Percentiles rank a stretch among this genome's conserved stretches.
Conservation (phyloP, 306 rosid genomes). For the Rosa chinensis region DNA sequence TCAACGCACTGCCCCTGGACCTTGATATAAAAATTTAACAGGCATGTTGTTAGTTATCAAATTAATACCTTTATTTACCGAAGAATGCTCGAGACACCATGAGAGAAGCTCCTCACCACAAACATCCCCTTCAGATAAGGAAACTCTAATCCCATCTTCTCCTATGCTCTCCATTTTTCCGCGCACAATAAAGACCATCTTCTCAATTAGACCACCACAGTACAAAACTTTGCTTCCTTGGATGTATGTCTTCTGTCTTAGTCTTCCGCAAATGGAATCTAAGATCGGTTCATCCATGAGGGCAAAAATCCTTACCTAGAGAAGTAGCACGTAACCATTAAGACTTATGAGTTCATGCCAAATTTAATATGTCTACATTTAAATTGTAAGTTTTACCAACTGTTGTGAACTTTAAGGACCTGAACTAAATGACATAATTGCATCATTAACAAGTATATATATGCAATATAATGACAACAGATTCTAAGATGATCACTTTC, state of each 20-base stretch:
- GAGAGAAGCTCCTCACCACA: constrained; percentile 92
- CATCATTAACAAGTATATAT: neutral
- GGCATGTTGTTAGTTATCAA: neutral
- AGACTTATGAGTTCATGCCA: constrained; percentile 4
- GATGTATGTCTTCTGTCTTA: constrained; percentile 73
- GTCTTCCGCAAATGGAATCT: constrained; percentile 75
- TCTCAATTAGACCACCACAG: constrained; percentile 63
- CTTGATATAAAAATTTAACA: neutral
- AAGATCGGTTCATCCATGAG: constrained; percentile 73
- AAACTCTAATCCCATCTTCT: constrained; percentile 54
- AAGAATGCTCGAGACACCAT: constrained; percentile 85
- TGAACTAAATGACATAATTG: neutral
- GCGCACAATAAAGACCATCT: constrained; percentile 83
- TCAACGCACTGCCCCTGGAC: neutral
- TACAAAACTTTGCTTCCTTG: constrained; percentile 65
- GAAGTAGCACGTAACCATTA: neutral
- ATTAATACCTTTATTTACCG: constrained; percentile 59
- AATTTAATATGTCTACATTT: neutral
- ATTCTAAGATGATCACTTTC: constrained; percentile 43
- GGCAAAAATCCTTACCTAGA: constrained; percentile 76
- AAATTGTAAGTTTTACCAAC: neutral
- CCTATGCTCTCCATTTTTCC: constrained; percentile 75
- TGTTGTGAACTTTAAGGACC: neutral
- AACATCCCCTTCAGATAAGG: constrained; percentile 69
- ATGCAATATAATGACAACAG: neutral